These are phyloP conservation scores for Cystobasidium ongulense DNA, from an alignment of 768 basidiomycete species.

Conservation along the genomic window DNA sequence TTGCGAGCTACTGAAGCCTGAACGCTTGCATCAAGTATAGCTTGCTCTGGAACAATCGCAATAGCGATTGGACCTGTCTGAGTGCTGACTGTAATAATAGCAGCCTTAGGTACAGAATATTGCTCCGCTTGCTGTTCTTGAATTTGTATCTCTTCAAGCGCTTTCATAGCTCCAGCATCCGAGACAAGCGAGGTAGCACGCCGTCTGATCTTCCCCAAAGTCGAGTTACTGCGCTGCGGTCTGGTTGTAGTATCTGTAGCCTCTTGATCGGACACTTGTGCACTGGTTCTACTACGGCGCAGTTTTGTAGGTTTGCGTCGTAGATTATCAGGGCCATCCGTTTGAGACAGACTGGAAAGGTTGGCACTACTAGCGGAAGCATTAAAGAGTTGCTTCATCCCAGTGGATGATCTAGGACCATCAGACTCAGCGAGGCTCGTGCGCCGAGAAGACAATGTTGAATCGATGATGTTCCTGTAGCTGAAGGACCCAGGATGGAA, in stretches of 20 bases:
- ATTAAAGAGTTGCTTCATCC: background rate
- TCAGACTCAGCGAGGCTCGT: conserved; percentile 16
- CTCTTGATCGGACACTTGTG: background rate
- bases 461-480: conserved; percentile 18
- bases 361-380: background rate
- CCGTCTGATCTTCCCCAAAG: conserved; percentile 2
- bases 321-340: background rate
- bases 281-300: conserved; percentile 7
- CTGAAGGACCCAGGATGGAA: conserved; percentile 21
- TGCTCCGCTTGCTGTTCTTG: background rate
- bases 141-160: background rate
- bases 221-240: background rate
- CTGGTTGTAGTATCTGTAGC: background rate
- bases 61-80: background rate
- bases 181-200: conserved; percentile 6
- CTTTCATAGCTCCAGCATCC: background rate
- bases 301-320: conserved; percentile 14
- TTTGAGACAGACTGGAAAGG: background rate
- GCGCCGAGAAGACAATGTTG: background rate
- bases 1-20: conserved; percentile 19
- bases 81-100: background rate
- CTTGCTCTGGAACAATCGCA: background rate
- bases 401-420: background rate
- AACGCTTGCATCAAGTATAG: background rate
- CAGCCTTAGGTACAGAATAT: background rate